Base-by-base conservation (phyloP, 2,329 filamentous ascomycete species). In the Herpotrichia juniperi region DNA sequence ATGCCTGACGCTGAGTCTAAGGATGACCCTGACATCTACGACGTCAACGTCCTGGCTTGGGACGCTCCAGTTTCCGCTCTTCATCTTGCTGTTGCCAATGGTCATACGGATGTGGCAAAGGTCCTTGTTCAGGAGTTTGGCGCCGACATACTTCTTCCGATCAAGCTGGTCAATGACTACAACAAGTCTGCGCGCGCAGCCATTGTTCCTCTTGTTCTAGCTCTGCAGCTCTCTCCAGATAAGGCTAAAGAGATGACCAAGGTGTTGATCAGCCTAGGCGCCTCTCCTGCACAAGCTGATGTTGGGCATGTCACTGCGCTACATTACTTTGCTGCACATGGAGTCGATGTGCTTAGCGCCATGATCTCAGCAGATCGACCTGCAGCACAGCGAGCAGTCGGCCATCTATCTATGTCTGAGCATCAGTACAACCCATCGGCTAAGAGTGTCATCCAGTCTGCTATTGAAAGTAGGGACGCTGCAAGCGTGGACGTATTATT, bases 1-100 rank as follows among this genome's bases (percentile, higher is more conserved):
- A 1, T 75, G 81, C 1, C 74, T 71, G 9, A 37, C 21, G 8
- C 61, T 80, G 74, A 87, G 5, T 83, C 85, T 77, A 79, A 85
- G 1, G 81, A 87, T 9, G 88, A 89, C 17, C 90, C 90, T 1
- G 90, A 96, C 71, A 83, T 93, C 47, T 93, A 89, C 68, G 86
- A 94, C 59, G 81, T 93, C 53, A 87, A 96, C 58, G 83, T 88
- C 1, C 68, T 89, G 16, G 85, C 90, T 1, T 96, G 91, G 91
- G 91, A 96, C 62, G 83, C 81, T 5, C 85, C 87, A 4, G 84
- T 86, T 51, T 89, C 88, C 11, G 85, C 91, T 1, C 79, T 96
- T 4, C 91, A 96, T 69, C 80, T 92, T 24, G 91, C 91, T 6
- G 91, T 96, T 54, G 70, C 90, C 1, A 83, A 85, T 53, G 90